Base-by-base conservation (phyloP, 176 grass and related monocot species). In the Hordeum marinum region DNA sequence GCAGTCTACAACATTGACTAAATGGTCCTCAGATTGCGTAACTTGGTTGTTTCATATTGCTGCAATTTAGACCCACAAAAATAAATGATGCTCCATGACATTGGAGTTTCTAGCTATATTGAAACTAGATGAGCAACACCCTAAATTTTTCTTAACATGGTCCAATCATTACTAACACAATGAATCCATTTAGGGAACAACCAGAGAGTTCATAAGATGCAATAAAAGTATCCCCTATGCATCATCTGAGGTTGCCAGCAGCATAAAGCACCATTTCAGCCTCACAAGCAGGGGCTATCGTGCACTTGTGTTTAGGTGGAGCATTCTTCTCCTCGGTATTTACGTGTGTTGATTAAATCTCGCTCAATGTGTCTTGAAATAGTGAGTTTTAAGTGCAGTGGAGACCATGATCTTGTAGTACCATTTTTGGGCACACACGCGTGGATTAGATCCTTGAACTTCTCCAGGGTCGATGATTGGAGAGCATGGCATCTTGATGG, bases 401-500 rank as follows among this genome's bases (percentile, higher is more conserved):
- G 88, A 65, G 90, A 92, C 36, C 88, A 91, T 85, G 86, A 95
- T 43, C 35, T 84, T 5, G 0, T 4, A 9, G 2, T 89, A 10
- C 88, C 85, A 2, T 89, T 95, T 83, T 6, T 80, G 58, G 86
- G 93, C 9, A 95, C 93, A 7, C 80, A 87, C n/a, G 36, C 61
- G 37, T 93, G 94, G 90, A 74, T 85, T 27, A 73, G 85, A 83
- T 92, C 86, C 59, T 72, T 95, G 7, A 91, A 91, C 24, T 89
- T 87, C 40, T 59, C 88, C 15, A 61, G 89, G 5, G 39, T 80
- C 17, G 80, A 89, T 55, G 69, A 88, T 0, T 91, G 88, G 88
- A 92, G 90, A 63, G 90, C 88, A 7, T 95, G 93, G 90, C 80
- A 92, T 75, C 24, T 91, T 4, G 48, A 81, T 50, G 88, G 81